A percentile compares a stretch with the other conserved stretches of the same genome.
These are phyloP conservation scores for Talaromyces funiculosus DNA, from an alignment of 2,329 filamentous ascomycete species.

Conservation along the genomic window DNA sequence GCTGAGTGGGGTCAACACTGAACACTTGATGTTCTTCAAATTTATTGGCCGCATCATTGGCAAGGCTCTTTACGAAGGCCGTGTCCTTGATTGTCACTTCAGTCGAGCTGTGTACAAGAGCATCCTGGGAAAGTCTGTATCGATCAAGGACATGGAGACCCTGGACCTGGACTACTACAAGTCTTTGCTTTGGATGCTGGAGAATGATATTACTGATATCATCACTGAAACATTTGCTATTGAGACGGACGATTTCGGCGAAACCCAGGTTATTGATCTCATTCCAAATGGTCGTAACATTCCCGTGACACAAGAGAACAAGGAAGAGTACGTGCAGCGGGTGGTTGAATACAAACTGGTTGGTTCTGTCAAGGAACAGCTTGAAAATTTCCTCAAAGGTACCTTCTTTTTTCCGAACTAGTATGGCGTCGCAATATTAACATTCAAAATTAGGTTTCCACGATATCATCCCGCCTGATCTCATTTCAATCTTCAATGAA, in stretches of 20 bases:
- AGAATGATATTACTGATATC: conserved; percentile 97
- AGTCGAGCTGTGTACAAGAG: conserved; percentile 97
- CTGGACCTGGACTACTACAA: conserved; percentile 99
- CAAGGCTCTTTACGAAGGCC: conserved; percentile 93
- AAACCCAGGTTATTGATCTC: conserved; percentile 79
- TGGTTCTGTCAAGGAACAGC: conserved; percentile 86
- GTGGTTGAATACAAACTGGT: conserved; percentile 92
- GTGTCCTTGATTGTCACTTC: conserved; percentile 96
- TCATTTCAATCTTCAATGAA: conserved; percentile 97
- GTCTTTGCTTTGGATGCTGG: conserved; percentile 94
- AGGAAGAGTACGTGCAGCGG: conserved; percentile 91
- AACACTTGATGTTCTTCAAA: conserved; percentile 98
- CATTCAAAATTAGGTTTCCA: conserved; percentile 67
- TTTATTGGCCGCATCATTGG: conserved; percentile 98
- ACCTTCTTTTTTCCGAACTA: conserved; percentile 26
- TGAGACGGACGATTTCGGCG: conserved; percentile 90
- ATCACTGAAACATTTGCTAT: conserved; percentile 95
- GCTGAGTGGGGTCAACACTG: conserved; percentile 85
- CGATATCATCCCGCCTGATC: conserved; percentile 89
- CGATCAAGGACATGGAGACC: conserved; percentile 98
- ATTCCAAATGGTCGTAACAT: conserved; percentile 84
- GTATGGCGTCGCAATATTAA: conserved; percentile 24
- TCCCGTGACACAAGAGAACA: conserved; percentile 93
- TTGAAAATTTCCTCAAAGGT: conserved; percentile 87
- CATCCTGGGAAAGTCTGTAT: conserved; percentile 89